Conservation (phyloP, 2,329 filamentous ascomycete species). For the Cladosporium austrohemisphaericum region DNA sequence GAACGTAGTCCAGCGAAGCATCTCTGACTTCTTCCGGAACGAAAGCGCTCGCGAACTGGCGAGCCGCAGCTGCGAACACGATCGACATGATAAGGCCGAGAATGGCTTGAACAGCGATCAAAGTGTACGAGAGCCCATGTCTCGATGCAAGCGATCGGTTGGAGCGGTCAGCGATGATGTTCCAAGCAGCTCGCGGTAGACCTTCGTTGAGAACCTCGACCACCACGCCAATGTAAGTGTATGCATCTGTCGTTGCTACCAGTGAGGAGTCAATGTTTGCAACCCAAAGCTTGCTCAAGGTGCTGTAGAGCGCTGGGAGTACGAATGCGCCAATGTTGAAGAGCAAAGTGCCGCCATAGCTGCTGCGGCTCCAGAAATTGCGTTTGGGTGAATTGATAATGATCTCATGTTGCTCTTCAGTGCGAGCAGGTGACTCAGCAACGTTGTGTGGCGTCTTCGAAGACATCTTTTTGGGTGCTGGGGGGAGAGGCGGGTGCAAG, state of each 20-base stretch:
- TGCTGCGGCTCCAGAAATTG: slow-evolving; percentile 18
- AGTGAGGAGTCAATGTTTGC: slow-evolving; percentile 61
- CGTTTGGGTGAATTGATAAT: no score
- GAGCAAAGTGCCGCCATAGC: slow-evolving; percentile 55
- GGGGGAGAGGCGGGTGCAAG: background rate
- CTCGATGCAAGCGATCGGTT: slow-evolving; percentile 51
- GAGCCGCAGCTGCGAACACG: slow-evolving; percentile 53
- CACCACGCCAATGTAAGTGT: slow-evolving; percentile 66
- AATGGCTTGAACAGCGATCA: slow-evolving; percentile 51
- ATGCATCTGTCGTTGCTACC: slow-evolving; percentile 62
- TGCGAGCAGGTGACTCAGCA: background rate
- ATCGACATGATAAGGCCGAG: slow-evolving; percentile 60
- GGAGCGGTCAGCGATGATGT: slow-evolving; percentile 63
- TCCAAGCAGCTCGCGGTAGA: slow-evolving; percentile 64
- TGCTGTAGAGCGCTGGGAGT: slow-evolving; percentile 64
- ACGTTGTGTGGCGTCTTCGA: background rate
- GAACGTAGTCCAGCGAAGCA: slow-evolving; percentile 60
- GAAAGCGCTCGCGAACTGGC: slow-evolving; percentile 56
- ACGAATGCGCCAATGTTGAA: slow-evolving; percentile 63
- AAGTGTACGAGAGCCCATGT: slow-evolving; percentile 59
- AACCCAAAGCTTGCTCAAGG: slow-evolving; percentile 67
- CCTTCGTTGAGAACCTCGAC: slow-evolving; percentile 70
- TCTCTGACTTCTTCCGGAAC: slow-evolving; percentile 58
- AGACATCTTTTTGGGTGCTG: background rate
- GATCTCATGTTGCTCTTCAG: no score